phyloP scores from a whole-genome alignment of 2,329 filamentous ascomycete genomes.

The Dothidotthia symphoricarpi region DNA sequence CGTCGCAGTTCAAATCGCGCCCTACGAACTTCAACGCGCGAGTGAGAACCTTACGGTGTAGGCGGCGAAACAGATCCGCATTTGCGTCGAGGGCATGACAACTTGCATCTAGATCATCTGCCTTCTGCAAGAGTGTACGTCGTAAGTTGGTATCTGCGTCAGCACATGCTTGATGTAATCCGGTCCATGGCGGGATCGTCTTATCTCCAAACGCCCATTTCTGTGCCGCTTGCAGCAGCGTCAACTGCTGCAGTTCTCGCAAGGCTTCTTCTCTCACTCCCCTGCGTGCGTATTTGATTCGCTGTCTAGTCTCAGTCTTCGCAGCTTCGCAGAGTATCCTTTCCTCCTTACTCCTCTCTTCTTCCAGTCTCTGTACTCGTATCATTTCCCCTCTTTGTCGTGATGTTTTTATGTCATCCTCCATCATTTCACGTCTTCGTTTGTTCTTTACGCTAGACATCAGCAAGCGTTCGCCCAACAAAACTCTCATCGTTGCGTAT shows the following conservation, averaged over 20 bases:
- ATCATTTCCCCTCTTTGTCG: conserved; percentile 1
- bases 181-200: too few species aligned
- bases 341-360: conserved; percentile 3
- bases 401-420: conserved; percentile 8
- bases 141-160: conserved; percentile 1
- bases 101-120: conserved; percentile 4
- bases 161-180: background rate
- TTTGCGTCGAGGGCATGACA: too few species aligned
- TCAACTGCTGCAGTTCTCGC: conserved; percentile 11
- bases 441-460: conserved; percentile 4
- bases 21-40: too few species aligned
- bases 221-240: conserved; percentile 16
- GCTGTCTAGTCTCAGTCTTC: too few species aligned
- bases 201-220: conserved; percentile 9
- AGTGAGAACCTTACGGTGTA: too few species aligned
- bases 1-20: too few species aligned
- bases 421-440: background rate
- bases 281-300: conserved; percentile 9
- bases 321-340: too few species aligned
- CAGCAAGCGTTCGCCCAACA: conserved; percentile 1
- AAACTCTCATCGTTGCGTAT: conserved; percentile 9
- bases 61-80: too few species aligned
- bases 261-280: conserved; percentile 7
- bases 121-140: background rate
- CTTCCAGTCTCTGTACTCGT: conserved; percentile 3